A percentile compares a stretch with the other conserved stretches of the same genome.
Evolutionary conservation across 805 yeast genomes (phyloP).

Genomic region (Danielozyma ontarioensis): DNA sequence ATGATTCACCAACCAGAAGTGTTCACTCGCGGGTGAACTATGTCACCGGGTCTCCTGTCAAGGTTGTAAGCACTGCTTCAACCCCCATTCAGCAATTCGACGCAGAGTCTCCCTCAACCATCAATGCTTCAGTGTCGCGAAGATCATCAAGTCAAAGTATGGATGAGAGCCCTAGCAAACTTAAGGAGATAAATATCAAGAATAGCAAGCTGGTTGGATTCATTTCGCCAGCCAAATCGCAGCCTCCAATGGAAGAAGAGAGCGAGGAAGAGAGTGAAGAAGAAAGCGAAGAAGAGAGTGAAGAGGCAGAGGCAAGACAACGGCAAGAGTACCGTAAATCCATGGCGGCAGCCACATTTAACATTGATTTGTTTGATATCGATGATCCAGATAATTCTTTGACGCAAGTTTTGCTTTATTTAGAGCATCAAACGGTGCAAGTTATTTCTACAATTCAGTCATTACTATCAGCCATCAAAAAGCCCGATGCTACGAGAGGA

Average conservation of each 20-base stretch:
- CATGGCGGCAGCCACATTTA: slow-evolving; percentile 54
- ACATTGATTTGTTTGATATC: slow-evolving; percentile 71
- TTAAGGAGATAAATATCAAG: too few species aligned
- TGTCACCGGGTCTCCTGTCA: too few species aligned
- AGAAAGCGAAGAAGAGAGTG: slow-evolving; percentile 19
- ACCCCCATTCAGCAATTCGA: too few species aligned
- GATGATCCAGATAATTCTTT: slow-evolving; percentile 86
- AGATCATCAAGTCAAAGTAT: too few species aligned
- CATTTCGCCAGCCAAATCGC: too few species aligned
- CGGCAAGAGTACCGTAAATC: slow-evolving; percentile 43
- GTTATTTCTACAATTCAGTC: slow-evolving; percentile 88
- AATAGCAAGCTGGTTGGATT: too few species aligned
- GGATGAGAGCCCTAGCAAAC: too few species aligned
- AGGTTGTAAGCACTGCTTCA: too few species aligned
- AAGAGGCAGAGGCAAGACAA: slow-evolving; percentile 32
- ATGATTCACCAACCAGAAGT: too few species aligned
- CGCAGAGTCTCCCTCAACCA: too few species aligned
- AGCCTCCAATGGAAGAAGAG: slow-evolving; percentile 13
- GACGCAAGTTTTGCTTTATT: slow-evolving; percentile 72
- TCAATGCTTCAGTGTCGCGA: too few species aligned
- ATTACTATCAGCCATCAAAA: slow-evolving; percentile 68
- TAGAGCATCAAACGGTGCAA: slow-evolving; percentile 90
- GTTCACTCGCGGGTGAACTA: too few species aligned
- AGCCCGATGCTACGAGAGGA: slow-evolving; percentile 71
- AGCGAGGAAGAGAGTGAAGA: slow-evolving; percentile 13